Evolutionary conservation across 352 stramenopile species (phyloP).

Genomic region (Pythium sp.): DNA sequence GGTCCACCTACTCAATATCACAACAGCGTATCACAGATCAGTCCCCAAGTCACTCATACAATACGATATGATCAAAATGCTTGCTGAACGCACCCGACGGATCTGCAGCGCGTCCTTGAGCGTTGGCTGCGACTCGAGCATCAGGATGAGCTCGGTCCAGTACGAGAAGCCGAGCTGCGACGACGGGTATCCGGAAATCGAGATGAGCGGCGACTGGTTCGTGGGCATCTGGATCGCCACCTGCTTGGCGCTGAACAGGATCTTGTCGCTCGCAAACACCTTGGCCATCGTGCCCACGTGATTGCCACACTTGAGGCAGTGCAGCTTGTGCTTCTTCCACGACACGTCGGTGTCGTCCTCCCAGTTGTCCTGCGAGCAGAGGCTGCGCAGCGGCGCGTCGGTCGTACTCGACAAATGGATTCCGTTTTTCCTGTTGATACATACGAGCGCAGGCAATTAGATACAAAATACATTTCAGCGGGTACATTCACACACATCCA

Average conservation of each 20-base stretch:
- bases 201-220: slow-evolving; percentile 66
- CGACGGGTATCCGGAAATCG: slow-evolving; percentile 71
- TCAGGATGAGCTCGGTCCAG: slow-evolving; percentile 78
- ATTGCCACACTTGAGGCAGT: slow-evolving; percentile 65
- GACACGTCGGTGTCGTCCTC: slow-evolving; percentile 20
- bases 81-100: slow-evolving; percentile 27
- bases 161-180: slow-evolving; percentile 69
- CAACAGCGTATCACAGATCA: not conserved
- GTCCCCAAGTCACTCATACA: not conserved
- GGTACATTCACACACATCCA: not conserved
- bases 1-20: slow-evolving; percentile 40
- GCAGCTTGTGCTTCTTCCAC: slow-evolving; percentile 69
- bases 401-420: slow-evolving; percentile 73
- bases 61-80: not conserved
- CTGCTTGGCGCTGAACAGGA: slow-evolving; percentile 63
- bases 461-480: not conserved
- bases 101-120: slow-evolving; percentile 69
- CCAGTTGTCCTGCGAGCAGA: slow-evolving; percentile 42
- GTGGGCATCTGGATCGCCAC: slow-evolving; percentile 75
- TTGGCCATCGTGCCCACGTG: slow-evolving; percentile 56
- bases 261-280: slow-evolving; percentile 65
- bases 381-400: slow-evolving; percentile 54
- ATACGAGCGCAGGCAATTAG: not conserved
- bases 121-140: slow-evolving; percentile 65
- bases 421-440: slow-evolving; percentile 41